Base-by-base conservation (phyloP, 1,284 basidiomycete species). In the Naganishia cerealis region DNA sequence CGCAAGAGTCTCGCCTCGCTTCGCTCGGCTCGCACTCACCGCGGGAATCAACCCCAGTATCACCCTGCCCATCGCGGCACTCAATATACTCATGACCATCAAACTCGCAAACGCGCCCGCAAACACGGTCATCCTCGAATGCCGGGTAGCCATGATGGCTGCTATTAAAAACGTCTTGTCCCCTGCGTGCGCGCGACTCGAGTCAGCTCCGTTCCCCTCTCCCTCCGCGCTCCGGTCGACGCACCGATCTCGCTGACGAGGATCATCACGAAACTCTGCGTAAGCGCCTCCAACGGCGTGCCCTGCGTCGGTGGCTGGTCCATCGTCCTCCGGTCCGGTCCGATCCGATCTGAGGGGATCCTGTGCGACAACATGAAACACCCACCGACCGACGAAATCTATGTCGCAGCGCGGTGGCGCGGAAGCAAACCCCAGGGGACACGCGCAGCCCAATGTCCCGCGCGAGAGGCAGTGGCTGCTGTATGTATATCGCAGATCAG, bases 101-200 rank as follows among this genome's bases (percentile, higher is more conserved):
- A 99, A 85, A 1, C 92, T 92, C 29, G 86, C 85, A 75, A 98
- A 90, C 1, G 94, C 94, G 57, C 95, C 95, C 0, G 85, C 83
- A 78, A 98, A 98, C 65, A 99, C 94, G 66, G 89, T 82, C 55
- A 89, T 76, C 15, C 93, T 88, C 0, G 92, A 87, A 77, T 97
- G 93, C 2, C 94, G 89, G 87, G 96, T 95, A 10, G 95, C 92
- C 73, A 99, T 89, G 74, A 99, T 94, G 67, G 95, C 96, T 26
- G 95, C 85, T 57, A 98, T 97, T 70, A 99, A 87, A 78, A 99
- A 99, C 0, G 95, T 99, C 81, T 98, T 98, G 87, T 99, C 96
- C 56, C 95, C 94, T 72, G 82, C 13, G n/a, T n/a, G n/a, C n/a
- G n/a, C 24, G 18, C 42, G n/a, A 15, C 15, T 18, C 13, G 13